Base-by-base conservation (phyloP, 2,329 filamentous ascomycete species). In the Fusarium sp. region DNA sequence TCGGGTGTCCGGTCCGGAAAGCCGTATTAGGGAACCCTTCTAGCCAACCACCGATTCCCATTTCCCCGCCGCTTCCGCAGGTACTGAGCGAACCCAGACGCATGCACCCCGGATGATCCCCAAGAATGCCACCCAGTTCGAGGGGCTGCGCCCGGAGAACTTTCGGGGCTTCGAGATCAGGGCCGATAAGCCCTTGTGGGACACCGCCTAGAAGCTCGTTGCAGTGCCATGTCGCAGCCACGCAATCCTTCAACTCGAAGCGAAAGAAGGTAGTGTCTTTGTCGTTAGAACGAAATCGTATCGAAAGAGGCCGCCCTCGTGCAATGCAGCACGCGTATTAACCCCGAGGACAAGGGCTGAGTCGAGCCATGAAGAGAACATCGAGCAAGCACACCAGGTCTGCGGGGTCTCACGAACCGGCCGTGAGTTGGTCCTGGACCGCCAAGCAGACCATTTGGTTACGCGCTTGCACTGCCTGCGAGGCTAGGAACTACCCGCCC, bases 1-100 rank as follows among this genome's bases (percentile, higher is more conserved):
- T 42, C 69, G 76, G 76, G 29, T 63, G 50, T 16, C 54, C 71
- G 76, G 76, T 52, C 76, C 76, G 74, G 62, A 69, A 40, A 65
- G 62, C 74, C 76, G 70, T 62, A 45, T 34, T 31, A 29, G 50
- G 57, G 67, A 37, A 70, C 62, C 60, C 64, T 58, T 18, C 47
- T 59, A 38, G 34, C 71, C 72, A 74, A 70, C 74, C 75, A 77
- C 62, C 67, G 40, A 74, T 35, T 35, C 10, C 40, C 27, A 42
- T 70, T 42, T 29, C 47, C 40, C 45, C 64, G 37, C 37, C 14
- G 22, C 52, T 64, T 57, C 60, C 40, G 20, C 27, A 52, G 56
- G 57, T 65, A 62, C 18, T 37, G 34, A 54, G 42, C 47, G 59
- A 66, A 50, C 45, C 66, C 27, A 16, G 31, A 61, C 34, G 37